phyloP scores from a whole-genome alignment of 1,139 yeast genomes.

The Saccharomycopsis crataegensis region DNA sequence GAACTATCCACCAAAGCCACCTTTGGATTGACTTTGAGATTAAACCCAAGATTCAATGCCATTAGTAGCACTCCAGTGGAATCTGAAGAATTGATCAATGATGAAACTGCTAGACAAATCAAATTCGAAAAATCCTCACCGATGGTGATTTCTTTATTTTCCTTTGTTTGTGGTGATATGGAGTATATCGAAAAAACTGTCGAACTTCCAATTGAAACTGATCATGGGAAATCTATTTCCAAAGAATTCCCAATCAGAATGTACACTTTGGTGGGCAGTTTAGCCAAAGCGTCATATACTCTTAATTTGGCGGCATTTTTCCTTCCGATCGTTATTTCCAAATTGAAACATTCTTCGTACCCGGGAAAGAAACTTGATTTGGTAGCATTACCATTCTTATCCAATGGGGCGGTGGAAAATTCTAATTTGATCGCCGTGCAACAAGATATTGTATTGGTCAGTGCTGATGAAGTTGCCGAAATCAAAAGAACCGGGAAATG shows the following conservation, averaged over 20 bases:
- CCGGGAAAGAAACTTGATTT: constrained; percentile 61
- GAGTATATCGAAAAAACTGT: constrained; percentile 37
- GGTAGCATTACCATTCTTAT: constrained; percentile 57
- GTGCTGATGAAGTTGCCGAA: constrained; percentile 22
- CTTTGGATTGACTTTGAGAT: constrained; percentile 40
- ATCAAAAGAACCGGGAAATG: not conserved
- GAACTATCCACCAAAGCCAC: constrained; percentile 50
- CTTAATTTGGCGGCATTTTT: constrained; percentile 41
- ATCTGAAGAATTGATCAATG: constrained; percentile 22
- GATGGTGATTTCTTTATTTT: constrained; percentile 55
- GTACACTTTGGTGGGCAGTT: constrained; percentile 49
- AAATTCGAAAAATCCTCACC: constrained; percentile 47
- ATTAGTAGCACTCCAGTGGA: constrained; percentile 40
- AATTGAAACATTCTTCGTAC: constrained; percentile 33
- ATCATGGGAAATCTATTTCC: constrained; percentile 20
- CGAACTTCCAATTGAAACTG: constrained; percentile 1
- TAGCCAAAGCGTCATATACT: constrained; percentile 38
- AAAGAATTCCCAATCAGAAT: constrained; percentile 39
- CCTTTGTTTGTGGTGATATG: constrained; percentile 60
- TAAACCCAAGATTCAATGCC: constrained; percentile 40
- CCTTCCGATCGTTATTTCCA: constrained; percentile 34
- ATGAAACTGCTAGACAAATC: constrained; percentile 28
- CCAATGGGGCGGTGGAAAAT: constrained; percentile 77
- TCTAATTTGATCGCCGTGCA: constrained; percentile 62
- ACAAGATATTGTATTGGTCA: constrained; percentile 38